Base-by-base conservation (phyloP, 352 stramenopile species). In the Phytophthora podocarpi region DNA sequence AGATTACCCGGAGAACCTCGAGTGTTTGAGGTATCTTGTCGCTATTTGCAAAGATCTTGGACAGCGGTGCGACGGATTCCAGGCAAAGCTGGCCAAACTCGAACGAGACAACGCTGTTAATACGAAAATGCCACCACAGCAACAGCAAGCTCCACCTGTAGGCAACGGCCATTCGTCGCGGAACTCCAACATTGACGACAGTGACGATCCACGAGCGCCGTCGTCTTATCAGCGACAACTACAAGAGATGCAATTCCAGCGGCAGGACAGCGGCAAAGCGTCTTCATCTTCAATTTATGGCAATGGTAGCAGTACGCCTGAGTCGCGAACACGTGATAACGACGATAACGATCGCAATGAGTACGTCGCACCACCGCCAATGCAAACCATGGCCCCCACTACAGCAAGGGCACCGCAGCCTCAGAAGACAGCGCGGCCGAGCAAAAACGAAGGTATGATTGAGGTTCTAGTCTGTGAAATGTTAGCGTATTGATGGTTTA, bases 41-140 rank as follows among this genome's bases (percentile, higher is more conserved):
- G 91, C 91, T 28, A 96, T 98, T 56, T 98, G 92, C 74, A 97
- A 98, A 56, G 91, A 98, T 46, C 74, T 98, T 16, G 91, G 93
- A 3, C 85, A 96, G 64, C 85, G 85, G 24, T 98, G 91, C 52
- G 93, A 98, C 48, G 67, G 87, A 7, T 98, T 98, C 70, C 90
- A 98, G 67, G 74, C 89, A 3, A 97, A 97, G 48, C 64, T 98
- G 16, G 87, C 90, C 37, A 97, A 97, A 42, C 80, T 98, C 4
- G 83, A 97, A 60, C 84, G 85, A 4, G 76, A 86, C 41, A 78
- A 79, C 41, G 70, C 76, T 5, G 52, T 78, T 0, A 74, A 64
- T 11, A 68, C 37, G 1, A 80, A 82, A 34, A 76, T 85, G 21
- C 67, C 73, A 31, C 45, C 71, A 34, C 57, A 69, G 39, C 48